phyloP scores from a whole-genome alignment of 345 rosid species.

The Acer yangbiense region DNA sequence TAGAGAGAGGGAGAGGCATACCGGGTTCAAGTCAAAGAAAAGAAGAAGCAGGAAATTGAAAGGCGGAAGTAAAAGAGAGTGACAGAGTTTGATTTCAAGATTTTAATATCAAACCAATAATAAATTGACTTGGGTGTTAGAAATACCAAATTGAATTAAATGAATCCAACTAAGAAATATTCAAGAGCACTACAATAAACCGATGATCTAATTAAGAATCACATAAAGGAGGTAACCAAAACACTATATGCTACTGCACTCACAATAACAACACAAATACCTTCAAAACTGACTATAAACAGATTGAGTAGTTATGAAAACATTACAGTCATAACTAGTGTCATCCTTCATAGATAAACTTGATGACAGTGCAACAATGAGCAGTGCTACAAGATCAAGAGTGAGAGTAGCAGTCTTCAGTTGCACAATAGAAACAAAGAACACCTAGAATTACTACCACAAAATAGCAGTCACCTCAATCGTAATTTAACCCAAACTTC shows the following conservation, averaged over 20 bases:
- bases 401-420: conserved; percentile 77
- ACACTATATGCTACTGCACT: neutral
- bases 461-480: neutral
- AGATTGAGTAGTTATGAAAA: neutral
- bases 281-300: neutral
- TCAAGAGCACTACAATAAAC: no score
- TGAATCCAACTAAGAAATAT: no score
- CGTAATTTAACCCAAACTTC: neutral
- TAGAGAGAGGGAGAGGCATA: no score
- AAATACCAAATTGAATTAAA: no score
- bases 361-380: conserved; percentile 59
- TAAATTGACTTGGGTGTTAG: no score
- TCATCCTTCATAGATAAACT: neutral
- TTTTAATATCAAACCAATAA: no score
- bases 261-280: neutral
- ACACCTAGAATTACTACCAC: conserved; percentile 5
- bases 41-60: no score
- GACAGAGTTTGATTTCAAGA: no score
- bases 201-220: no score
- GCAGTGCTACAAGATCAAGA: conserved; percentile 63
- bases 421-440: conserved; percentile 38
- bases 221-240: neutral
- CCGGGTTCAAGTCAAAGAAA: no score
- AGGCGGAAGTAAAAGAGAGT: no score
- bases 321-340: no score